Evolutionary conservation across 495 filamentous ascomycete genomes (phyloP).

Genomic region (Copromyces sp.): DNA sequence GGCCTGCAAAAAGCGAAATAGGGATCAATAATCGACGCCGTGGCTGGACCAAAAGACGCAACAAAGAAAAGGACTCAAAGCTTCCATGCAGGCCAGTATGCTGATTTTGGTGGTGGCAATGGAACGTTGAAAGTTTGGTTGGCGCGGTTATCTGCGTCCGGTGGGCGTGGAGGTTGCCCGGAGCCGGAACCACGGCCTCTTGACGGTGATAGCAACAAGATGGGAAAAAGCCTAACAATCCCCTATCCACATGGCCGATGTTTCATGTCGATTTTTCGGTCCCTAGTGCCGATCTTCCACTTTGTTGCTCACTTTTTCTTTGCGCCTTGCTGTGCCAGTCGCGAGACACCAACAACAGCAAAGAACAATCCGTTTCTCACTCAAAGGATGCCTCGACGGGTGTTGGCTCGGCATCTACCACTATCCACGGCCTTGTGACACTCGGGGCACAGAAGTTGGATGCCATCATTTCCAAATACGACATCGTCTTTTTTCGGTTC

Average conservation of each 20-base stretch:
- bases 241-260: background rate
- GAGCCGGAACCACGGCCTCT: background rate
- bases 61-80: background rate
- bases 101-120: background rate
- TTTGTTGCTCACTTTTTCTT: background rate
- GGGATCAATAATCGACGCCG: background rate
- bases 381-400: background rate
- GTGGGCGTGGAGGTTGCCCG: background rate
- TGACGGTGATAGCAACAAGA: background rate
- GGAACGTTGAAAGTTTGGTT: background rate
- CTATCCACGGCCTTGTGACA: background rate
- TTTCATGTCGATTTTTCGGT: background rate
- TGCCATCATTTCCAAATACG: background rate
- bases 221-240: background rate
- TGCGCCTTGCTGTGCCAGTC: background rate
- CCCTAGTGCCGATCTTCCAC: background rate
- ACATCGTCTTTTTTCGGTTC: background rate
- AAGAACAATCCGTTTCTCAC: background rate
- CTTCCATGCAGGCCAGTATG: background rate
- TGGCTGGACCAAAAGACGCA: background rate
- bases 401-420: background rate
- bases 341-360: background rate
- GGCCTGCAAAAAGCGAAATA: background rate
- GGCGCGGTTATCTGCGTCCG: background rate
- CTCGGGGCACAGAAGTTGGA: background rate